These are phyloP conservation scores for Schwanniomyces polymorphus DNA, from an alignment of 805 yeast genomes.

Conservation along the genomic window DNA sequence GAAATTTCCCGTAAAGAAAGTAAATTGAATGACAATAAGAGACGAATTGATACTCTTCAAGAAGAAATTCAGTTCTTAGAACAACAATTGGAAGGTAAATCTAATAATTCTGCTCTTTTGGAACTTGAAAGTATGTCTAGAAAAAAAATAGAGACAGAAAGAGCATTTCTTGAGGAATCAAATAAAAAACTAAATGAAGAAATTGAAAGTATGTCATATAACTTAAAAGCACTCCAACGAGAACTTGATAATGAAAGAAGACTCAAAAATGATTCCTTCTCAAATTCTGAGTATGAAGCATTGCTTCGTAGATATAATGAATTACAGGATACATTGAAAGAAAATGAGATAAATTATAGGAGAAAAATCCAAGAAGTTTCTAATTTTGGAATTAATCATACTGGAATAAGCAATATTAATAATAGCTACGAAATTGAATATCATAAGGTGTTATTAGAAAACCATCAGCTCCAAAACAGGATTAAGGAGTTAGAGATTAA, in stretches of 20 bases:
- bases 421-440: not conserved
- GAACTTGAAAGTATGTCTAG: conserved; percentile 21
- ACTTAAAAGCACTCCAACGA: conserved; percentile 32
- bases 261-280: conserved; percentile 4
- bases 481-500: conserved; percentile 7
- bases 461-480: conserved; percentile 13
- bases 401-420: not conserved
- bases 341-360: conserved; percentile 1
- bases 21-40: conserved; percentile 15
- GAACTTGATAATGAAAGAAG: conserved; percentile 33
- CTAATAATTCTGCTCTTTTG: conserved; percentile 17
- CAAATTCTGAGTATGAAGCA: conserved; percentile 12
- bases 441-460: conserved; percentile 5
- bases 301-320: conserved; percentile 9
- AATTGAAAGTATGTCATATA: conserved; percentile 33
- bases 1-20: conserved; percentile 21
- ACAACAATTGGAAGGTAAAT: conserved; percentile 11
- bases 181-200: conserved; percentile 25
- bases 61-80: conserved; percentile 28
- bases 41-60: conserved; percentile 18
- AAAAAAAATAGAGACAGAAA: conserved; percentile 23
- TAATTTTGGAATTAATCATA: not conserved
- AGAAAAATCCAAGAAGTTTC: conserved; percentile 6
- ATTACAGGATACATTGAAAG: conserved; percentile 20
- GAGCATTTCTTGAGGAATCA: conserved; percentile 21